Conservation (phyloP, 768 basidiomycete species). For the Stropharia rugosoannulata region DNA sequence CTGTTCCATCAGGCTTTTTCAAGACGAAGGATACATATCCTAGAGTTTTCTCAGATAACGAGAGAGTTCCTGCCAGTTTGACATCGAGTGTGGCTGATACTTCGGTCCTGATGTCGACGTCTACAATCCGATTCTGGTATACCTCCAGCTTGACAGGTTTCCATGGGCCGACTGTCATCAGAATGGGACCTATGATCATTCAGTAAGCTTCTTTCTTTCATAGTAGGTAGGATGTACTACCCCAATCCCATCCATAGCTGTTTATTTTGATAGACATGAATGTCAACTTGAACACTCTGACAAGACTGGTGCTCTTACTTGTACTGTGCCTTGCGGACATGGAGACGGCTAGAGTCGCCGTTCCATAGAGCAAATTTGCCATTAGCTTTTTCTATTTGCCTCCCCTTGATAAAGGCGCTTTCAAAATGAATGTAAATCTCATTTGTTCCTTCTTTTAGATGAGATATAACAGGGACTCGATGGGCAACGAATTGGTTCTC, state of each 20-base stretch:
- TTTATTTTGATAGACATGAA: background rate
- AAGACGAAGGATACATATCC: conserved; percentile 48
- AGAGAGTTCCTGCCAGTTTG: conserved; percentile 45
- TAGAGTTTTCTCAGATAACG: conserved; percentile 36
- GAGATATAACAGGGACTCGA: conserved; percentile 56
- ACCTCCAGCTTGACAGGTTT: conserved; percentile 71
- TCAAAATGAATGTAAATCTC: conserved; percentile 69
- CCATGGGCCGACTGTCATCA: conserved; percentile 91
- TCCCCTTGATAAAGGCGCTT: conserved; percentile 78
- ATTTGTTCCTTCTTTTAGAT: conserved; percentile 57
- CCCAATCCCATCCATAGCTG: conserved; percentile 94
- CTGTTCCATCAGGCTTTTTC: conserved; percentile 46
- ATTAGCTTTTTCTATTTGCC: conserved; percentile 65
- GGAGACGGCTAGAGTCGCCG: conserved; percentile 86
- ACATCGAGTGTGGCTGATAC: conserved; percentile 58
- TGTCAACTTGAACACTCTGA: background rate
- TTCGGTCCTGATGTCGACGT: conserved; percentile 59
- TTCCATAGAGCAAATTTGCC: conserved; percentile 77
- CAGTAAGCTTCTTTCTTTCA: background rate
- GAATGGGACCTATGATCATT: conserved; percentile 57
- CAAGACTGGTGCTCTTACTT: conserved; percentile 46
- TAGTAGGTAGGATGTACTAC: conserved; percentile 25
- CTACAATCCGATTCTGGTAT: conserved; percentile 62
- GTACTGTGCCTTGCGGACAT: conserved; percentile 93
- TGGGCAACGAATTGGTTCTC: conserved; percentile 84